Evolutionary conservation across 139 green algal species (phyloP), one percentile per base, ranked within the genome.

Genomic region (Tetradesmus obliquus): DNA sequence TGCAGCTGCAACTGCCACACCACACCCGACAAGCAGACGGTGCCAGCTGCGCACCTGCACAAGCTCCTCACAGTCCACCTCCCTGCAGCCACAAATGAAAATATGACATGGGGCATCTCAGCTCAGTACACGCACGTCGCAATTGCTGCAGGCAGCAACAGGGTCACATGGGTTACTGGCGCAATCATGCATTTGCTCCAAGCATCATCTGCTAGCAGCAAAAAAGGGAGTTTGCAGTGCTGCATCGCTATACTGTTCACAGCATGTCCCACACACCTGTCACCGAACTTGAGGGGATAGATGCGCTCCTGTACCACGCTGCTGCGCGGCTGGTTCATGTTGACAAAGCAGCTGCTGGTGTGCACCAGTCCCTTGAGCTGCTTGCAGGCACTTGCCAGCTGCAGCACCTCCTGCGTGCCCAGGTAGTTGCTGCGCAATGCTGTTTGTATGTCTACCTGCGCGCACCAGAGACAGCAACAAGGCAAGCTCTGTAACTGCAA

Each of bases 271-370:
- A 54, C 91, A 3, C 85, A 94, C 92, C 92, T 93, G n/a, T 1
- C 91, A 12, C 94, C 94, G 74, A 93, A 90, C 82, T 57, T 94
- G 22, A 96, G 93, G 53, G 95, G 95, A 69, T 94, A 94, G 15
- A 96, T 53, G 7, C 60, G 10, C 90, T 96, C 94, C 45, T 89
- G 15, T 51, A 95, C 92, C 3, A 58, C 88, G 57, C 86, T 92
- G 55, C 91, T 88, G 54, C 58, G 62, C 3, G 87, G 91, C 80
- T 91, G 84, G 74, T 91, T 88, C 62, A 95, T 91, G 92, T 94
- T 95, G 55, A 91, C 91, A n/a, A 87, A 96, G 9, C 89, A 76
- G 58, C 91, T 94, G 72, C 91, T 94, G 58, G 91, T 86, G 82
- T 96, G 92, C 87, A 95, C 88, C 51, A 96, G 90, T 5, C 74